Evolutionary conservation across 257 asterid genomes (phyloP).

Genomic region (Solanum tarijense): DNA sequence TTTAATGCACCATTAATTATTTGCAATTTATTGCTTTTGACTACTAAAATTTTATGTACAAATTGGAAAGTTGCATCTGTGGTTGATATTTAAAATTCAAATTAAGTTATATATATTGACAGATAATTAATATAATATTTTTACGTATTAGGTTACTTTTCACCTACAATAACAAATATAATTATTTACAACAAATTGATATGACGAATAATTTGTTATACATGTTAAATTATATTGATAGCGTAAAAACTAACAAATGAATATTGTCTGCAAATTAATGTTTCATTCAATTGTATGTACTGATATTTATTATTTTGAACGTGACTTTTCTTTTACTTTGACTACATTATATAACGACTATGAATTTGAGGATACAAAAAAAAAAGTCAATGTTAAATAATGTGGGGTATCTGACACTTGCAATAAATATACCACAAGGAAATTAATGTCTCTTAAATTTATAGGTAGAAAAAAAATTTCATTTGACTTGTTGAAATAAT

Average conservation of each 20-base stretch:
- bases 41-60: not conserved
- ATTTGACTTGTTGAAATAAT: not conserved
- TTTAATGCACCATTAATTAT: not conserved
- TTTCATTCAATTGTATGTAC: not conserved
- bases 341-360: not conserved
- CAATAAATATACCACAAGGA: not conserved
- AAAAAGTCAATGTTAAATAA: not conserved
- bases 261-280: not conserved
- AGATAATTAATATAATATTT: not conserved
- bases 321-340: not conserved
- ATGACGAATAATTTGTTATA: not conserved
- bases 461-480: not conserved
- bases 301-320: not conserved
- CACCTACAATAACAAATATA: not conserved
- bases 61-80: not conserved
- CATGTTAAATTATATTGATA: not conserved
- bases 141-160: not conserved
- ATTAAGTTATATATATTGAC: not conserved
- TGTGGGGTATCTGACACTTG: not conserved
- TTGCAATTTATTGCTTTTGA: not conserved
- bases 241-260: not conserved
- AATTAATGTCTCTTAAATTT: not conserved
- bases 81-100: not conserved
- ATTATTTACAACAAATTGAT: not conserved
- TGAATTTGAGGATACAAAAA: not conserved